phyloP scores from a whole-genome alignment of 495 filamentous ascomycete species.

The Neurospora sp. region DNA sequence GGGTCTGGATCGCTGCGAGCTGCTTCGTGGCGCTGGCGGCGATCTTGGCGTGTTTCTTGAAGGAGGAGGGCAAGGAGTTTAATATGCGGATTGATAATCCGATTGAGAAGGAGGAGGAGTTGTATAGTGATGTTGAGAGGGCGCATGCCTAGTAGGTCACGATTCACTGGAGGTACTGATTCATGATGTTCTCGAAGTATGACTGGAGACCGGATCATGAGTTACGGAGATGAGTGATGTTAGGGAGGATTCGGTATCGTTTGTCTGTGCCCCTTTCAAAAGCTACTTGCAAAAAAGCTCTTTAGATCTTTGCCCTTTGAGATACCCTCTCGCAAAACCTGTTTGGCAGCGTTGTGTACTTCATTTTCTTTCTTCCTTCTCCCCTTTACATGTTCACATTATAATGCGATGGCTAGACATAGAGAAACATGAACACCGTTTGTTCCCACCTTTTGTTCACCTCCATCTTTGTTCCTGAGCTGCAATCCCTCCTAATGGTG shows the following conservation, averaged over 20 bases:
- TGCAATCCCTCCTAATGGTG: no score
- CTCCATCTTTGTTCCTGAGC: no score
- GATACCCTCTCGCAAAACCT: neutral
- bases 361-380: neutral
- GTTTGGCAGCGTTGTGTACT: no score
- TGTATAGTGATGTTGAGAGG: constrained; percentile 3
- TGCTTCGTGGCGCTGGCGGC: constrained; percentile 16
- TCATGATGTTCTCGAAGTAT: no score
- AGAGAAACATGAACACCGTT: neutral
- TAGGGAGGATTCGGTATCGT: no score
- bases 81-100: constrained; percentile 17
- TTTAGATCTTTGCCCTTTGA: neutral
- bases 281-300: no score
- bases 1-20: constrained; percentile 21
- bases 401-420: neutral
- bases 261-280: no score
- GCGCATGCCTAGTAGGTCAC: neutral
- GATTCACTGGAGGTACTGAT: no score
- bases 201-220: neutral
- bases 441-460: no score
- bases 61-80: constrained; percentile 11
- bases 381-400: neutral
- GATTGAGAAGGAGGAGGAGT: constrained; percentile 16
- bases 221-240: neutral
- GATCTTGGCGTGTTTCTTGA: constrained; percentile 7